These are phyloP conservation scores for Populus hybrid DNA, from an alignment of 441 rosid genomes.

Conservation along the genomic window DNA sequence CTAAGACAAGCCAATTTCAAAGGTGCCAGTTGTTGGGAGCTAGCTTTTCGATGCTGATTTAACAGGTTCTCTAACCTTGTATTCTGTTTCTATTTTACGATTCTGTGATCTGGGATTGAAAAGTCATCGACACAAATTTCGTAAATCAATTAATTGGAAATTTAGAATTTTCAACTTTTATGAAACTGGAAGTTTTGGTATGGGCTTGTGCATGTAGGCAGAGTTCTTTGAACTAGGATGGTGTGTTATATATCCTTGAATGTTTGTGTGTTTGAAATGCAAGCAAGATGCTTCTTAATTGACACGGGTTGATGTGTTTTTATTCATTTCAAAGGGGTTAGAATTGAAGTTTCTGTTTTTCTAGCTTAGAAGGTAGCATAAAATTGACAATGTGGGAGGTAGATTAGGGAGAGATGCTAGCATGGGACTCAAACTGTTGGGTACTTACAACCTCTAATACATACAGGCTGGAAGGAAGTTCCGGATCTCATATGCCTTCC, in stretches of 20 bases:
- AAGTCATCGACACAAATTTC: background rate
- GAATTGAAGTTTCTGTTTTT: background rate
- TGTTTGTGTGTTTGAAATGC: background rate
- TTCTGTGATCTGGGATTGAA: background rate
- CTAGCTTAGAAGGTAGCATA: background rate
- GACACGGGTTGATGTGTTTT: too few relatives aligned
- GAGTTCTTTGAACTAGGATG: background rate
- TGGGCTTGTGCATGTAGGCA: background rate
- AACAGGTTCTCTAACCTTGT: slow-evolving; percentile 50
- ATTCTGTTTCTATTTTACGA: background rate
- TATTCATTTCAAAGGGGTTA: background rate
- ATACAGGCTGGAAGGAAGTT: background rate
- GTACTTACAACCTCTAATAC: background rate
- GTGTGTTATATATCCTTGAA: background rate
- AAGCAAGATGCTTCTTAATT: background rate
- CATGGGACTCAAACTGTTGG: background rate
- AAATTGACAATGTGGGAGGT: background rate
- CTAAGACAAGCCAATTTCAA: slow-evolving; percentile 85
- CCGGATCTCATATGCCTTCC: background rate
- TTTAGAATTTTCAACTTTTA: background rate
- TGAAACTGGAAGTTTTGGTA: background rate
- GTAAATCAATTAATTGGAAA: background rate
- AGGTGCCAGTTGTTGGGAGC: slow-evolving; percentile 87
- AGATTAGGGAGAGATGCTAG: background rate
- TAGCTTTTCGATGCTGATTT: slow-evolving; percentile 93